A percentile compares a stretch with the other conserved stretches of the same genome.
These are phyloP conservation scores for Tillandsia leiboldiana DNA, from an alignment of 176 grass and related monocot species.

Conservation along the genomic window DNA sequence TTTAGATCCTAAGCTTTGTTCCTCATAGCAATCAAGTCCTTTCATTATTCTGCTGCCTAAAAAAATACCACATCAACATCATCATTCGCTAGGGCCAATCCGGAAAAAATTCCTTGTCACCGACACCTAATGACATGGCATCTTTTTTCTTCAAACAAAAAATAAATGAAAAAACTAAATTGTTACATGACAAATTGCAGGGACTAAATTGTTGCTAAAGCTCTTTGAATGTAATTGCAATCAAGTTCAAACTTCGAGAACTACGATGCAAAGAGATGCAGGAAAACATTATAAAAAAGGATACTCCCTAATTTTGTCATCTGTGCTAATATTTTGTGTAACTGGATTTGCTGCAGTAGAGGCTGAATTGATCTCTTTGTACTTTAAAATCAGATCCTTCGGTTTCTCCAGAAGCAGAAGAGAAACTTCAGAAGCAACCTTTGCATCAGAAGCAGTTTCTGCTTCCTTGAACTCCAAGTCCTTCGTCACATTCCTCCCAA, in stretches of 20 bases:
- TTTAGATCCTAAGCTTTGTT: no score
- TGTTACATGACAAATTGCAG: no score
- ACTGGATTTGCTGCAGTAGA: conserved; percentile 17
- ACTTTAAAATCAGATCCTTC: conserved; percentile 63
- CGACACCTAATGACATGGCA: no score
- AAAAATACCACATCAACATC: no score
- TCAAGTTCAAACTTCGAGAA: no score
- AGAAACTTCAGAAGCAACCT: conserved; percentile 38
- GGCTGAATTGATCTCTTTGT: conserved; percentile 32
- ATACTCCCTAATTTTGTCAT: conserved; percentile 89
- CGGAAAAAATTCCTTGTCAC: background rate
- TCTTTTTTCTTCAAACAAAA: no score
- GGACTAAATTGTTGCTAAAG: no score
- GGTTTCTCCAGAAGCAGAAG: conserved; percentile 70
- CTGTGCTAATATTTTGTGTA: conserved; percentile 28
- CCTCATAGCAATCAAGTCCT: no score
- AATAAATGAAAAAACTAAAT: no score
- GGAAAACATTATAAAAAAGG: conserved; percentile 33
- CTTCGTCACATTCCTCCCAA: conserved; percentile 27
- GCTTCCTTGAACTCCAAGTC: conserved; percentile 23
- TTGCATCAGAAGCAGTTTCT: conserved; percentile 32
- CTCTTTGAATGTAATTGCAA: no score
- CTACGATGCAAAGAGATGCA: background rate
- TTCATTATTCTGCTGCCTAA: background rate
- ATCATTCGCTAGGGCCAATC: no score